Conservation (phyloP, 2,329 filamentous ascomycete species). For the Aspergillus viridinutans region DNA sequence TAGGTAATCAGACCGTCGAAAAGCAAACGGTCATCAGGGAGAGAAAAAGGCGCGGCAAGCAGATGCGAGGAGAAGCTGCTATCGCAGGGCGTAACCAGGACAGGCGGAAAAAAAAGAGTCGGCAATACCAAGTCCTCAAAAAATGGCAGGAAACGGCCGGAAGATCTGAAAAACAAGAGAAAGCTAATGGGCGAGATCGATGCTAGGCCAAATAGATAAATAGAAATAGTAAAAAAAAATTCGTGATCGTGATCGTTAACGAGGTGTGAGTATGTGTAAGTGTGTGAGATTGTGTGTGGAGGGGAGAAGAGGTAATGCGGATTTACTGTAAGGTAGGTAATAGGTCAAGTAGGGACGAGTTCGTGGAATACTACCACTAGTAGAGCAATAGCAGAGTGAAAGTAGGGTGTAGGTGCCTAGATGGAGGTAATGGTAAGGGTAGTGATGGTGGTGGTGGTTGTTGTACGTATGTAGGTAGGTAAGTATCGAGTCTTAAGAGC, state of each 20-base stretch:
- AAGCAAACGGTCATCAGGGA: constrained; percentile 37
- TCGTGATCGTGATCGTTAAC: constrained; percentile 19
- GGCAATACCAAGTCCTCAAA: neutral
- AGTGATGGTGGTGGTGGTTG: neutral
- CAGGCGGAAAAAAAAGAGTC: neutral
- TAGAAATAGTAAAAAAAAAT: constrained; percentile 8
- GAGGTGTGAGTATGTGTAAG: neutral
- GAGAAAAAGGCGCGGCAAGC: constrained; percentile 8
- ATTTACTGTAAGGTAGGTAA: neutral
- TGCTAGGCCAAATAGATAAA: constrained; percentile 6
- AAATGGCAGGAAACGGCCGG: constrained; percentile 12
- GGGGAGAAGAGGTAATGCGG: constrained; percentile 2
- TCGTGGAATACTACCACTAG: constrained; percentile 16
- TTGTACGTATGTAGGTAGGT: neutral
- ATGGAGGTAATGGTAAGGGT: neutral
- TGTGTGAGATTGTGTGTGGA: neutral
- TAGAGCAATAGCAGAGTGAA: constrained; percentile 21
- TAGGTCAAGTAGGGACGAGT: neutral
- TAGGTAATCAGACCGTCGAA: constrained; percentile 31
- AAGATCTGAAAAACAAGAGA: constrained; percentile 12
- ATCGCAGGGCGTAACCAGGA: neutral
- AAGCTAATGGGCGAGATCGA: constrained; percentile 3
- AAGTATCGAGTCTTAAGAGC: neutral
- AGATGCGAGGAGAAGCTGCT: constrained; percentile 6
- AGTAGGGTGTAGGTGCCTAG: neutral